Conservation (phyloP, 2,329 filamentous ascomycete species). For the Basipetospora chlamydospora region DNA sequence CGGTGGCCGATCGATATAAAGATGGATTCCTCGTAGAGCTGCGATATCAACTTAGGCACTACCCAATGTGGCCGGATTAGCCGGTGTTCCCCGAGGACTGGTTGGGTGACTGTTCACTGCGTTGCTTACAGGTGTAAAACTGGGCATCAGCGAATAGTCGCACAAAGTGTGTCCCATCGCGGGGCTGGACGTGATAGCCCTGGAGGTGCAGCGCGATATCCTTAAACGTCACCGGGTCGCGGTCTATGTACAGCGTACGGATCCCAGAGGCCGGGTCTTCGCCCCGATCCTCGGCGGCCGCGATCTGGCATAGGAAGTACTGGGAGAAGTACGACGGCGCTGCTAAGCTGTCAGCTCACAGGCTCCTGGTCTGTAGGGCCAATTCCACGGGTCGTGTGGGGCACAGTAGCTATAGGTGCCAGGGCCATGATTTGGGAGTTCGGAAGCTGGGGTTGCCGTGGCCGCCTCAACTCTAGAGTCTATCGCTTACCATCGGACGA, state of each 20-base stretch:
- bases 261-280: constrained; percentile 34
- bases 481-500: constrained; percentile 59
- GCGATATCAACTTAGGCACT: constrained; percentile 82
- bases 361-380: no score
- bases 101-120: no score
- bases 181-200: constrained; percentile 74
- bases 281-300: constrained; percentile 43
- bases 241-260: constrained; percentile 85
- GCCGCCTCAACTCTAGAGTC: no score
- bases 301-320: constrained; percentile 77
- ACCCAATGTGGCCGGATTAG: no score
- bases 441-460: no score
- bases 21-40: constrained; percentile 82
- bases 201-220: constrained; percentile 86
- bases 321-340: constrained; percentile 93
- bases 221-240: constrained; percentile 75
- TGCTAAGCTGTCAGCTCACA: no score
- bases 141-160: constrained; percentile 88
- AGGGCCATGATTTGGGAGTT: no score
- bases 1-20: constrained; percentile 80
- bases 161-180: constrained; percentile 76
- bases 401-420: no score
- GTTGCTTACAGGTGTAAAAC: constrained; percentile 63
- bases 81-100: no score
- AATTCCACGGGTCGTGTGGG: no score